Evolutionary conservation across 2,329 filamentous ascomycete species (phyloP).

Genomic region (Cladosporium velox): DNA sequence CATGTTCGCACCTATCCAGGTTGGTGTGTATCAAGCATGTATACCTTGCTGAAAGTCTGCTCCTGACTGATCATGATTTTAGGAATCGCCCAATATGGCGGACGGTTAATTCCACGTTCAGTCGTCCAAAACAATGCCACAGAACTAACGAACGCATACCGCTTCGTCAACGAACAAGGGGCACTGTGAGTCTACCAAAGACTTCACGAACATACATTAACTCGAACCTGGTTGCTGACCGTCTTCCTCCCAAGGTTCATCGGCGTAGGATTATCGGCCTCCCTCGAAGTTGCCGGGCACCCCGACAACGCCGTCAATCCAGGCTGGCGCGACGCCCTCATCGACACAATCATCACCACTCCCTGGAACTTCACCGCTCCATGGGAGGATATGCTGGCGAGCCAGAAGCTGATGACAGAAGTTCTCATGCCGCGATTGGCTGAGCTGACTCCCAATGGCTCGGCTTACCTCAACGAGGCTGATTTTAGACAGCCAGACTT

Average conservation of each 20-base stretch:
- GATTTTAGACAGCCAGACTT: conserved; percentile 45
- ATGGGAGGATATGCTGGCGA: conserved; percentile 39
- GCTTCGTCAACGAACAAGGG: conserved; percentile 40
- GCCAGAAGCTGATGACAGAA: conserved; percentile 44
- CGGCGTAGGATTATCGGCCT: no score
- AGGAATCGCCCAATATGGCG: conserved; percentile 28
- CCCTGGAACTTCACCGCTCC: conserved; percentile 44
- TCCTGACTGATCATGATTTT: background rate
- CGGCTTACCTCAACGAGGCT: conserved; percentile 39
- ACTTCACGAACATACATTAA: no score
- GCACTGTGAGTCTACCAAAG: conserved; percentile 22
- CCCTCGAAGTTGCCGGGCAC: conserved; percentile 25
- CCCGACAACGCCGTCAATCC: conserved; percentile 45
- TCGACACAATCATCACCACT: conserved; percentile 41
- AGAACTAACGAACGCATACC: conserved; percentile 37
- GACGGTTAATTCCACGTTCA: conserved; percentile 40
- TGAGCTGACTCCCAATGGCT: conserved; percentile 42
- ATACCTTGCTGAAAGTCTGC: no score
- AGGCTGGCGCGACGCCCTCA: conserved; percentile 41
- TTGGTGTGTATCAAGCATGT: conserved; percentile 27
- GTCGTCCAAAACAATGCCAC: conserved; percentile 28
- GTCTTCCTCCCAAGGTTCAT: no score
- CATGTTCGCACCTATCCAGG: conserved; percentile 37
- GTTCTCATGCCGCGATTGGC: conserved; percentile 43
- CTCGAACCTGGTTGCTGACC: no score